These are phyloP conservation scores for Sophora flavescens DNA, from an alignment of 306 rosid genomes.

Conservation along the genomic window DNA sequence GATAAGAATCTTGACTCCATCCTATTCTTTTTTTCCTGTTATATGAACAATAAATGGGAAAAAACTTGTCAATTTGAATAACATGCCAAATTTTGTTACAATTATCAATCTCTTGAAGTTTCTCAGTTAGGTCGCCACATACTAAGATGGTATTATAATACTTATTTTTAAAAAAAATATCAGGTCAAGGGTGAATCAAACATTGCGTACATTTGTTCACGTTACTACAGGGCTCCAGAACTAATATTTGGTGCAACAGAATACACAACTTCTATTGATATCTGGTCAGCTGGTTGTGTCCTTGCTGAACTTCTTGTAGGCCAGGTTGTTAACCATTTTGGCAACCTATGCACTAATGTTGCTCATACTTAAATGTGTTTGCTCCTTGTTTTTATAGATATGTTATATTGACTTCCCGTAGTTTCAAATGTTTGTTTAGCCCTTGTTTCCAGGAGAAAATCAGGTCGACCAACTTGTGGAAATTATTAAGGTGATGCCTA, in stretches of 20 bases:
- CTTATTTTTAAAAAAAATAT: conserved; percentile 5
- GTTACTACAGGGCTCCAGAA: conserved; percentile 93
- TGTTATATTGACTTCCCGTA: conserved; percentile 28
- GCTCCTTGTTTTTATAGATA: neutral
- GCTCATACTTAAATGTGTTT: conserved; percentile 8
- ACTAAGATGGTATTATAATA: conserved; percentile 2
- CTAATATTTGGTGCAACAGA: conserved; percentile 93
- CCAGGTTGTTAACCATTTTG: conserved; percentile 60
- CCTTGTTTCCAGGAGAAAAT: conserved; percentile 91
- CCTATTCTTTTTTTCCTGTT: neutral
- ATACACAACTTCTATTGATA: conserved; percentile 82
- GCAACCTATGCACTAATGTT: conserved; percentile 12
- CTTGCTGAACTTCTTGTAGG: conserved; percentile 92
- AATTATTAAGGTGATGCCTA: conserved; percentile 76
- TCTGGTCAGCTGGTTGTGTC: conserved; percentile 96
- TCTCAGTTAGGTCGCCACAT: conserved; percentile 6
- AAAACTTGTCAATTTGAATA: neutral
- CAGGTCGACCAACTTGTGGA: conserved; percentile 92
- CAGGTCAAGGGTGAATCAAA: conserved; percentile 85
- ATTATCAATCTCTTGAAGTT: conserved; percentile 23
- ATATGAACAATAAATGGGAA: conserved; percentile 26
- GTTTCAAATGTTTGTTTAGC: conserved; percentile 59
- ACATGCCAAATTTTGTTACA: conserved; percentile 8
- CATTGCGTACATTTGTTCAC: conserved; percentile 88
- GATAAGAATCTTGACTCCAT: neutral